Evolutionary conservation across 2,329 filamentous ascomycete genomes (phyloP).

Genomic region (Didymella keratinophila): DNA sequence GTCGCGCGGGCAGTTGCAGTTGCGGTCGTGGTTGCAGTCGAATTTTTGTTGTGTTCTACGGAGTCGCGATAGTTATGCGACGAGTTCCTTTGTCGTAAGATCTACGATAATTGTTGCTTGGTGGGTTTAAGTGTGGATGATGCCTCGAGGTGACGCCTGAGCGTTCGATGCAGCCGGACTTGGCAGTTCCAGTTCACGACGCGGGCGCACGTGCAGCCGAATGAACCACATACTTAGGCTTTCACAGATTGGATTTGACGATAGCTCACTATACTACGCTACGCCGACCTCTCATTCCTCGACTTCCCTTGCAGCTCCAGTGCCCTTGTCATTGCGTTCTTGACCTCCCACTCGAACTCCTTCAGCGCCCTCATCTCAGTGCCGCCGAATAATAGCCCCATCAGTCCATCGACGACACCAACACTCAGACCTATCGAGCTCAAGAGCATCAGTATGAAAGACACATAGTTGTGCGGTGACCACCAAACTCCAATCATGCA

Average conservation of each 20-base stretch:
- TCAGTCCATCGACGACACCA: constrained; percentile 83
- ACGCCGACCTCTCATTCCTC: not conserved
- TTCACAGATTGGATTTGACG: not conserved
- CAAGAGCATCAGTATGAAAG: constrained; percentile 81
- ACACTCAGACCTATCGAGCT: constrained; percentile 78
- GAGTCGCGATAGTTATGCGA: constrained; percentile 10
- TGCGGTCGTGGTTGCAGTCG: not conserved
- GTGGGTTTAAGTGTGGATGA: constrained; percentile 8
- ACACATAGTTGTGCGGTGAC: constrained; percentile 75
- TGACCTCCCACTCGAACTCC: constrained; percentile 94
- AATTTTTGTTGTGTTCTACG: constrained; percentile 1
- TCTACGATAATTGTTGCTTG: not conserved
- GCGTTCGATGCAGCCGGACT: constrained; percentile 12
- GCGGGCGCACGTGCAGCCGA: constrained; percentile 29
- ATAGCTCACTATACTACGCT: not conserved
- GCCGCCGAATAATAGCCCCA: constrained; percentile 86
- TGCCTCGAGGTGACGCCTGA: constrained; percentile 17
- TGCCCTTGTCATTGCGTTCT: constrained; percentile 41
- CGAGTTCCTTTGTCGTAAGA: not conserved
- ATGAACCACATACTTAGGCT: not conserved
- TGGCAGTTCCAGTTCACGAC: constrained; percentile 21
- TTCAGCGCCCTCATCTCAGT: constrained; percentile 81
- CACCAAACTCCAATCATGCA: constrained; percentile 89
- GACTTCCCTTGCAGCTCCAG: constrained; percentile 18
- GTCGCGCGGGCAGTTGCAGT: constrained; percentile 19